Evolutionary conservation across 2,329 filamentous ascomycete species (phyloP), one percentile per base, ranked within the genome.

Genomic region (Stachybotrys chartarum): DNA sequence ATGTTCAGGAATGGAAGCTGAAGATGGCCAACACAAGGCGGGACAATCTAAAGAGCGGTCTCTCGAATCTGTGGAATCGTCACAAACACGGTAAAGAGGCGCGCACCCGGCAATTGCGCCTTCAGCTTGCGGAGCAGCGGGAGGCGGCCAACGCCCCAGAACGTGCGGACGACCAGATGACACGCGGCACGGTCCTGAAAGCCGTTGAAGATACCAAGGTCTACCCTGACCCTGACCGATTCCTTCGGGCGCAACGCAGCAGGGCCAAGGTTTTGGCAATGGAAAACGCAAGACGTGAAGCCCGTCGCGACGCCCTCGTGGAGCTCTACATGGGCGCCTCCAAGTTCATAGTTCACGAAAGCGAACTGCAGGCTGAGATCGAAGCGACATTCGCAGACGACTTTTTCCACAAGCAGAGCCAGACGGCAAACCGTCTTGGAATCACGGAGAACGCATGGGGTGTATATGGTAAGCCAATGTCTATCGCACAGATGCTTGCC

Each of bases 301-400:
- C 79, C 54, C 82, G 88, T 52, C 79, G 82, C 58, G 84, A 93
- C 61, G 81, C 86, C 16, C 74, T 99, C 32, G 90, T 96, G 72
- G 85, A 90, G 56, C 81, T 99, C 12, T 99, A 99, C 74, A 88
- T 94, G 75, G 88, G 91, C 63, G 91, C 94, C 6, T 83, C 88
- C 30, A 77, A 83, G 45, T 99, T 97, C 74, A 97, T 99, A 67
- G 86, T 91, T 17, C 86, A 81, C 30, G 91, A 96, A 69, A 75
- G 80, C 52, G 87, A 96, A 69, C 81, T 99, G 39, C 81, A 88
- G 62, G 77, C 78, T 16, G 81, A 85, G 60, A 86, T 97, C 55
- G 87, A 95, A 24, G 74, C 79, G 59, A 78, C 87, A n/a, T 99
- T 97, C 73, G 80, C 83, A 16, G 83, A 85, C 30, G 78, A 83